Percentiles rank a stretch among this genome's conserved stretches.
phyloP scores from a whole-genome alignment of 805 yeast species.

The Limtongia smithiae region DNA sequence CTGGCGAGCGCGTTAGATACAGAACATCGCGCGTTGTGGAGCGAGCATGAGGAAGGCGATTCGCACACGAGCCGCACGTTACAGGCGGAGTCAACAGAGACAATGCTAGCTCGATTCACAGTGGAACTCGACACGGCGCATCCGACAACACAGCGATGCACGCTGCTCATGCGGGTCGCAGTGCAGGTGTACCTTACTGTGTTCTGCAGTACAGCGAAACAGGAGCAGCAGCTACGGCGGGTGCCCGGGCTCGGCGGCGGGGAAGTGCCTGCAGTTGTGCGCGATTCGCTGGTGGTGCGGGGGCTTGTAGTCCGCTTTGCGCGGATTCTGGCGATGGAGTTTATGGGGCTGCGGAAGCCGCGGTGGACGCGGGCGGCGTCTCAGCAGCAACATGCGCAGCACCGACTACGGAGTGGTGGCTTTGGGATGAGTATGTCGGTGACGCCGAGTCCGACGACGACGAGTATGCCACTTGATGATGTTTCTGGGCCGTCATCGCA shows the following conservation, averaged over 20 bases:
- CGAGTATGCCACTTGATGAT: background rate
- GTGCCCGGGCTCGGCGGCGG: background rate
- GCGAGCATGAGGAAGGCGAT: background rate
- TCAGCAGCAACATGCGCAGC: too few relatives aligned
- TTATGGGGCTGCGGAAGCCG: too few relatives aligned
- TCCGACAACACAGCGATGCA: constrained; percentile 10
- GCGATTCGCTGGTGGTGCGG: background rate
- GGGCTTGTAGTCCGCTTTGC: background rate
- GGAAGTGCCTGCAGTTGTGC: background rate
- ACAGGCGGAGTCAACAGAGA: constrained; percentile 7
- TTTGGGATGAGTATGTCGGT: background rate
- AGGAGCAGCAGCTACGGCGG: background rate
- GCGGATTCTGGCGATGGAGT: too few relatives aligned
- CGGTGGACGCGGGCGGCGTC: too few relatives aligned
- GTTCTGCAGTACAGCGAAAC: too few relatives aligned
- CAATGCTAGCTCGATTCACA: background rate
- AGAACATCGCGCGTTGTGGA: background rate
- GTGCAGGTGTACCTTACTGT: constrained; percentile 9
- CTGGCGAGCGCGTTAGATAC: constrained; percentile 11
- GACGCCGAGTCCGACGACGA: too few relatives aligned
- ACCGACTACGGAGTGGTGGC: too few relatives aligned
- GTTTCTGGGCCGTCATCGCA: too few relatives aligned
- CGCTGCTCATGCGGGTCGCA: constrained; percentile 14
- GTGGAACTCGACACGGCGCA: constrained; percentile 6
- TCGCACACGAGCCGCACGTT: background rate